Conservation (phyloP, 352 stramenopile genomes). For the Hyphochytrium catenoides region DNA sequence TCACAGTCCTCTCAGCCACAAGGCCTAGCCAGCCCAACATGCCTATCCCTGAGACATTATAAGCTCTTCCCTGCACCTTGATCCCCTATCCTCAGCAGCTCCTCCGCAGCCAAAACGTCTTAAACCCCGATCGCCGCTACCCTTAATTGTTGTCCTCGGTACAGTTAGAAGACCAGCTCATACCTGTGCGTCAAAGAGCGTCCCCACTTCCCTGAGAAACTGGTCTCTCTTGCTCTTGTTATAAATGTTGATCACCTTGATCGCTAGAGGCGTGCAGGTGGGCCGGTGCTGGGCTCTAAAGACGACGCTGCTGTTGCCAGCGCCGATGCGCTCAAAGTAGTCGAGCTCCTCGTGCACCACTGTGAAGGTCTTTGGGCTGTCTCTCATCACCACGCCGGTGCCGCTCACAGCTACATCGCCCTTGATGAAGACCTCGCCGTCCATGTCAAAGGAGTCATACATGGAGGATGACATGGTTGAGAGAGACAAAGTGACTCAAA, state of each 20-base stretch:
- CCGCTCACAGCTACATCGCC: constrained; percentile 47
- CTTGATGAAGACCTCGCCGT: constrained; percentile 40
- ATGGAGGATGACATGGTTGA: no score
- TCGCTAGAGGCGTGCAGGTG: constrained; percentile 39
- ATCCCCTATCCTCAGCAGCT: no score
- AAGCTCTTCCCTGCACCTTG: no score
- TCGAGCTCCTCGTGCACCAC: constrained; percentile 45
- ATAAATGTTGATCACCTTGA: constrained; percentile 69
- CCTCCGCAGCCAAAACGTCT: no score
- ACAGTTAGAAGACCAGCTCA: constrained; percentile 1
- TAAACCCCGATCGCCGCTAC: no score
- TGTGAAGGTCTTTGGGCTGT: constrained; percentile 42
- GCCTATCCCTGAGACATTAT: no score
- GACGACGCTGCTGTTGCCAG: constrained; percentile 34
- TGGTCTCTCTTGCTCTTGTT: constrained; percentile 57
- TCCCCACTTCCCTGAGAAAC: constrained; percentile 64
- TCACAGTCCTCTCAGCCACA: no score
- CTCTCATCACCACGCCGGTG: constrained; percentile 43
- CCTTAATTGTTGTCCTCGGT: no score
- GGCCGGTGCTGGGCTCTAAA: constrained; percentile 31
- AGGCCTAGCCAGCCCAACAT: no score
- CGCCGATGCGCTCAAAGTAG: constrained; percentile 43
- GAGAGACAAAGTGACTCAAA: no score
- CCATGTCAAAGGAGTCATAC: constrained; percentile 45
- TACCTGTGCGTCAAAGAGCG: constrained; percentile 46